Evolutionary conservation across 495 filamentous ascomycete genomes (phyloP).

Genomic region (Parathielavia hyrcaniae): DNA sequence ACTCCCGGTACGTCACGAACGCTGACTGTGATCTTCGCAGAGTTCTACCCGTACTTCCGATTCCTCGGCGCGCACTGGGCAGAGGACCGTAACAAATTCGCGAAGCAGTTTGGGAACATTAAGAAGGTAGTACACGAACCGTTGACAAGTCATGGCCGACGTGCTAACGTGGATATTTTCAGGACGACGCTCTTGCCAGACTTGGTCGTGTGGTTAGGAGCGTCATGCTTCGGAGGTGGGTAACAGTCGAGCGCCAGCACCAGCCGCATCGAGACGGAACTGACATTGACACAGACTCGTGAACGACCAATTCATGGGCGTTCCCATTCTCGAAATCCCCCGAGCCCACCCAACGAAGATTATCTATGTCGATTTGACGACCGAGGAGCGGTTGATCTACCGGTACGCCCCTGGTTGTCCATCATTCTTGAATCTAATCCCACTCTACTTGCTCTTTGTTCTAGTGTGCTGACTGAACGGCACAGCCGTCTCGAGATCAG

Average conservation of each 20-base stretch:
- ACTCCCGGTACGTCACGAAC: background rate
- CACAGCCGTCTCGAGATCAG: background rate
- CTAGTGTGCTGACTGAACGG: background rate
- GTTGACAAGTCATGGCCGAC: background rate
- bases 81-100: background rate
- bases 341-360: background rate
- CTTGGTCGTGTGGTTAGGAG: background rate
- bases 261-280: background rate
- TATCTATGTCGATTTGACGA: background rate
- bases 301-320: background rate
- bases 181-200: background rate
- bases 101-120: conserved; percentile 1
- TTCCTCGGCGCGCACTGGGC: conserved; percentile 7
- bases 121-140: background rate
- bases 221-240: conserved; percentile 6
- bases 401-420: background rate
- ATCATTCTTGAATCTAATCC: background rate
- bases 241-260: too few relatives aligned
- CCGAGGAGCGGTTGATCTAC: conserved; percentile 3
- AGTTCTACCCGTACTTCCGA: conserved; percentile 3
- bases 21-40: background rate
- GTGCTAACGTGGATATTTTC: background rate
- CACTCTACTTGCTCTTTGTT: background rate
- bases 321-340: conserved; percentile 2
- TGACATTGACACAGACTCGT: background rate